A percentile compares a stretch with the other conserved stretches of the same genome.
Conservation (phyloP, 345 rosid genomes). For the Triadica sebifera region DNA sequence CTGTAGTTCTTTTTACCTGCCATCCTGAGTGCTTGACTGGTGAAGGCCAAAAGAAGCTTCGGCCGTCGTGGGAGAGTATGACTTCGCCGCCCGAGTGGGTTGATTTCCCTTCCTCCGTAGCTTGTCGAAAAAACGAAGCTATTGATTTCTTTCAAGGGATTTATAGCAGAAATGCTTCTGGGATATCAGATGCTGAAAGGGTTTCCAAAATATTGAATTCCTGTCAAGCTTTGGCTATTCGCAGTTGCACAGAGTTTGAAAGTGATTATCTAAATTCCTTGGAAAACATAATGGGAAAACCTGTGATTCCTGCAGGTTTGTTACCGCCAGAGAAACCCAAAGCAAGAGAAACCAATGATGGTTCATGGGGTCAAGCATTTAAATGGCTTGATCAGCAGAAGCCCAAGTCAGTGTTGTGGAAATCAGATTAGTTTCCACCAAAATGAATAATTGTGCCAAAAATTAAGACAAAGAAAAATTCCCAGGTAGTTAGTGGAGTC, state of each 20-base stretch:
- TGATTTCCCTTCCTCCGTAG: conserved; percentile 20
- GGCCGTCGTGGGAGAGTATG: conserved; percentile 18
- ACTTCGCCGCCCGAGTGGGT: conserved; percentile 23
- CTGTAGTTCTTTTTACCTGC: not conserved
- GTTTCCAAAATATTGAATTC: not conserved
- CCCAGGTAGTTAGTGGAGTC: too few relatives aligned
- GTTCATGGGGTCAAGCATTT: conserved; percentile 14
- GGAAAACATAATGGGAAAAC: conserved; percentile 2
- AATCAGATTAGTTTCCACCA: too few relatives aligned
- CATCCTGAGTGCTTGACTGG: conserved; percentile 7
- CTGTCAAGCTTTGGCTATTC: conserved; percentile 15
- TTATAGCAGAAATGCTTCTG: conserved; percentile 20
- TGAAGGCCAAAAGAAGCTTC: not conserved
- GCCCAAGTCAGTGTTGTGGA: too few relatives aligned
- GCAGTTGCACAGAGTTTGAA: conserved; percentile 30
- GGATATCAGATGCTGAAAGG: conserved; percentile 20
- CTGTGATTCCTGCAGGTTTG: conserved; percentile 29
- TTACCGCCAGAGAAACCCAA: conserved; percentile 16
- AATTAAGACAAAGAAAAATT: too few relatives aligned
- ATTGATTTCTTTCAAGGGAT: not conserved
- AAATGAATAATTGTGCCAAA: too few relatives aligned
- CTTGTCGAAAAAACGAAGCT: conserved; percentile 16
- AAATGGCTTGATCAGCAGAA: conserved; percentile 30
- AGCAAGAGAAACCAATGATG: not conserved
- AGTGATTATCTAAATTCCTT: conserved; percentile 16